These are phyloP conservation scores for Mycena leptocephala DNA, from an alignment of 768 basidiomycete genomes.

Conservation along the genomic window DNA sequence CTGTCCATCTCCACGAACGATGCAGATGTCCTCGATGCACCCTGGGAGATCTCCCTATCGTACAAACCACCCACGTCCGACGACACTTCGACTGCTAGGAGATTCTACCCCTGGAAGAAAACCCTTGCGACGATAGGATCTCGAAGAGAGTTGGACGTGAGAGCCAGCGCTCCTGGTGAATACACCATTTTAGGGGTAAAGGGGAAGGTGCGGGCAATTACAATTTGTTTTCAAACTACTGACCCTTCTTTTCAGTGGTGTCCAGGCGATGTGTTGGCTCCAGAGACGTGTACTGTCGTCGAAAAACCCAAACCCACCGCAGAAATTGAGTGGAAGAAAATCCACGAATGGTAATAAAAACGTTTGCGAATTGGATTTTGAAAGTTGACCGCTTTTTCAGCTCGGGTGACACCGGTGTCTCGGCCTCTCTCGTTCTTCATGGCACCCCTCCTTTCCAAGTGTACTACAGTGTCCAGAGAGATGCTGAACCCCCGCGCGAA, in stretches of 20 bases:
- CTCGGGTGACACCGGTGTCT: constrained; percentile 93
- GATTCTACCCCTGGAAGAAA: constrained; percentile 76
- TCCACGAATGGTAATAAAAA: constrained; percentile 86
- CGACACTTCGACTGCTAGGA: constrained; percentile 55
- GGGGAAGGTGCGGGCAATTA: constrained; percentile 68
- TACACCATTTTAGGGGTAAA: constrained; percentile 81
- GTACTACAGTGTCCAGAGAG: constrained; percentile 81
- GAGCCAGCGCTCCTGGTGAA: constrained; percentile 78
- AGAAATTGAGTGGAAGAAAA: constrained; percentile 90
- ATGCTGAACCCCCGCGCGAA: constrained; percentile 77
- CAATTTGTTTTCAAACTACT: constrained; percentile 26
- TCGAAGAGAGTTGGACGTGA: constrained; percentile 62
- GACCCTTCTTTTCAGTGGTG: constrained; percentile 69
- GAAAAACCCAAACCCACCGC: constrained; percentile 86
- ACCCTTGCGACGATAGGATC: constrained; percentile 66
- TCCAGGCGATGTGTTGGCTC: constrained; percentile 86
- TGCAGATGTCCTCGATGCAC: constrained; percentile 74
- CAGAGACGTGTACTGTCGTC: constrained; percentile 84
- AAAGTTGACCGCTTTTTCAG: constrained; percentile 53
- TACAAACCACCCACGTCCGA: constrained; percentile 70
- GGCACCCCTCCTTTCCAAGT: constrained; percentile 94
- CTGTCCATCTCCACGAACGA: constrained; percentile 70
- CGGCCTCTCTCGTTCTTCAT: constrained; percentile 87
- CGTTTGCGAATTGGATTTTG: neutral
- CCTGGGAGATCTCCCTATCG: constrained; percentile 76